phyloP scores from a whole-genome alignment of 371 early-diverging fungal species.

The Mycotypha africana region DNA sequence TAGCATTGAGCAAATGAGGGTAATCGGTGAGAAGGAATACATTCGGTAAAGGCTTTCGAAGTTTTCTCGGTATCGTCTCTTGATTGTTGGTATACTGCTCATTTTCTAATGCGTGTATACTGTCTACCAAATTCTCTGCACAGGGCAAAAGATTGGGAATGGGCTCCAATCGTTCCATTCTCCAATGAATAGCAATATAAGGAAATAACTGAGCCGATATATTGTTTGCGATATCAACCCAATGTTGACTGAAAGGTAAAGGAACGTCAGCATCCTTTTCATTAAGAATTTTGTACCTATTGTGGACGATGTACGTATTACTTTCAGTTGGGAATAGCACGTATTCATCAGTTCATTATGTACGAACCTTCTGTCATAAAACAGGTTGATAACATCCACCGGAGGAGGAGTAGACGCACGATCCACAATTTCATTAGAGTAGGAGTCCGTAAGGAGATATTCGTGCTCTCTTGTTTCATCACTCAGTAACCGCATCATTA shows the following conservation, averaged over 20 bases:
- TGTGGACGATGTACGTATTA: too few species aligned
- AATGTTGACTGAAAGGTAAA: conserved; percentile 25
- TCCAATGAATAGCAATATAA: conserved; percentile 48
- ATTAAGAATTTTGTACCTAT: conserved; percentile 33
- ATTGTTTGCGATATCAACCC: conserved; percentile 26
- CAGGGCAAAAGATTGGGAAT: conserved; percentile 34
- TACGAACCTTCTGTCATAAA: conserved; percentile 26
- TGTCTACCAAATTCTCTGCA: conserved; percentile 26
- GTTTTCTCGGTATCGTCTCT: not conserved
- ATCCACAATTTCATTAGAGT: not conserved
- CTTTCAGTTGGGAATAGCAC: not conserved
- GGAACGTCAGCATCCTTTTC: conserved; percentile 22
- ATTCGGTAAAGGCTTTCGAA: conserved; percentile 14
- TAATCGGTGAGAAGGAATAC: conserved; percentile 44
- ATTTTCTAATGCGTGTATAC: conserved; percentile 10
- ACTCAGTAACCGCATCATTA: conserved; percentile 19
- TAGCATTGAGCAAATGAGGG: conserved; percentile 31
- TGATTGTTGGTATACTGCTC: not conserved
- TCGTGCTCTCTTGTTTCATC: conserved; percentile 25
- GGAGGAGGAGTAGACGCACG: conserved; percentile 3
- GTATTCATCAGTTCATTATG: not conserved
- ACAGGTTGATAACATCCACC: conserved; percentile 37
- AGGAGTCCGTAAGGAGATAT: not conserved
- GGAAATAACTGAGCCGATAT: conserved; percentile 31
- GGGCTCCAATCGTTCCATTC: conserved; percentile 45